Base-by-base conservation (phyloP, 208 protist genomes). In the Wallacemonas sp. region DNA sequence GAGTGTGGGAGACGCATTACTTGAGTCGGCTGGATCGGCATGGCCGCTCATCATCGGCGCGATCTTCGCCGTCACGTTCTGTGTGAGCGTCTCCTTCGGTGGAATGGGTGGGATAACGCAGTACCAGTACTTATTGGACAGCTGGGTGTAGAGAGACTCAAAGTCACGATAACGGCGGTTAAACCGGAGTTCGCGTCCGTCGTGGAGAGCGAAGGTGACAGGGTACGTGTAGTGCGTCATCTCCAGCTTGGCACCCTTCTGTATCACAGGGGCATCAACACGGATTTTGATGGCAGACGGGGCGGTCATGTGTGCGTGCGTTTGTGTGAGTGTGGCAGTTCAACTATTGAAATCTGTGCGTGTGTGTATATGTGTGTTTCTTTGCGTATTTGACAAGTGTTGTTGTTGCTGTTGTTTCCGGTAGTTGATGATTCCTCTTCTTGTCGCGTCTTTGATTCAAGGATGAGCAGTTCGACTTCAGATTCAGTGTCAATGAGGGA, bases 131-230 rank as follows among this genome's bases (percentile, higher is more conserved):
- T 54, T 41, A 22, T 79, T 82, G 24, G 65, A 66, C 14, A 97
- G 73, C 62, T 87, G 82, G 5, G 72, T 68, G 31, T 88, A 83
- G 21, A 97, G 77, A 62, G 78, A 70, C 59, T 91, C 84, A 58
- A 97, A 97, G 75, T 97, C 93, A 44, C 72, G 90, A 72, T 96
- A 97, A 27, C 93, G 84, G 22, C 93, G 84, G 51, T 68, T 73
- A 36, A 80, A 84, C 19, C 62, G 70, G 47, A 76, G 62, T 6
- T 84, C 62, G 42, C 66, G 39, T 41, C 71, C 61, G 17, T 65
- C 36, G 14, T 64, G 22, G 4, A 89, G 70, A 0, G 66, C 82
- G 46, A 83, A 65, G 3, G 68, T 77, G 51, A 97, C 78, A 11
- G 76, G 70, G 66, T 96, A 97, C 15, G 70, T 67, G 78, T 86